A percentile compares a stretch with the other conserved stretches of the same genome.
Conservation (phyloP, 2,329 filamentous ascomycete genomes). For the Arachnomyces sp. region DNA sequence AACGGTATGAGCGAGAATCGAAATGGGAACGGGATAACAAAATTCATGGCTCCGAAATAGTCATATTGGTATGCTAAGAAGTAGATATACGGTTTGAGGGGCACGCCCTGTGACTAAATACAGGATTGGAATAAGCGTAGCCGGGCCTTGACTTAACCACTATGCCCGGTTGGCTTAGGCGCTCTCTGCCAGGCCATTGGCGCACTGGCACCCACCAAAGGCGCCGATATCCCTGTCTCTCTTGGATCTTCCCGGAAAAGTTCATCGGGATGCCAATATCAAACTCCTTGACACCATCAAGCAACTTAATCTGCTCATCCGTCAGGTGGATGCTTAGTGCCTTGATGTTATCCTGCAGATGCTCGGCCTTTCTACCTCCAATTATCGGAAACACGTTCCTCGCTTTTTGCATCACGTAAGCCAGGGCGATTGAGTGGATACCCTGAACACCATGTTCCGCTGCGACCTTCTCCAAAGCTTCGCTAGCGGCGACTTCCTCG, state of each 20-base stretch:
- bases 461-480: constrained; percentile 54
- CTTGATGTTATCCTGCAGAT: constrained; percentile 49
- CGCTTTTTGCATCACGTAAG: constrained; percentile 47
- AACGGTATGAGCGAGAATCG: too few species aligned
- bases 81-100: too few species aligned
- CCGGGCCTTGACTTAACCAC: too few species aligned
- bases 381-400: constrained; percentile 49
- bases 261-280: constrained; percentile 60
- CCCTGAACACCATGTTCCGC: constrained; percentile 46
- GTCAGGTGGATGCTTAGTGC: constrained; percentile 55
- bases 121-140: too few species aligned
- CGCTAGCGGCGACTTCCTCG: constrained; percentile 46
- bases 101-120: too few species aligned
- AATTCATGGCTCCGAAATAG: too few species aligned
- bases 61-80: too few species aligned
- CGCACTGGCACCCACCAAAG: too few species aligned
- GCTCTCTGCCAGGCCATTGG: too few species aligned
- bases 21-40: too few species aligned
- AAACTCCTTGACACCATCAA: constrained; percentile 56
- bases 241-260: constrained; percentile 41
- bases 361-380: constrained; percentile 46
- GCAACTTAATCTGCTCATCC: constrained; percentile 56
- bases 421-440: constrained; percentile 53
- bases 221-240: too few species aligned
- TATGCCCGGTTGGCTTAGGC: too few species aligned